Percentiles rank a stretch among this genome's conserved stretches.
These are phyloP conservation scores for Fusarium cyanostomum DNA, from an alignment of 2,329 filamentous ascomycete genomes.

Conservation along the genomic window DNA sequence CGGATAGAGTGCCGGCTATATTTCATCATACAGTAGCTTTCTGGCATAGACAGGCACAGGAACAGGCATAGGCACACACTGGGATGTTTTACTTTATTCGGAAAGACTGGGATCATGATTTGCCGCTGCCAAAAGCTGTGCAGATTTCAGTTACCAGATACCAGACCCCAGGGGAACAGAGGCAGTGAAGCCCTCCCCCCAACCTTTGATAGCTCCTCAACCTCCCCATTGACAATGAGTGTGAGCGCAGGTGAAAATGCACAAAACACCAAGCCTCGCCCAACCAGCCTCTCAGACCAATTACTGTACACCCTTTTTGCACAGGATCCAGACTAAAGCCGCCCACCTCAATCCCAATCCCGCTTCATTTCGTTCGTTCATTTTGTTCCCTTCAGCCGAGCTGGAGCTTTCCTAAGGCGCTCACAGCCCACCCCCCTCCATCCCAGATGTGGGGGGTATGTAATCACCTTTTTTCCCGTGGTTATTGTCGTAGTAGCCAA, in stretches of 20 bases:
- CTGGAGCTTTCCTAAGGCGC: conserved; percentile 15
- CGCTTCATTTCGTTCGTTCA: conserved; percentile 19
- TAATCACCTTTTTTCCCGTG: conserved; percentile 1
- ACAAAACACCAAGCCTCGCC: conserved; percentile 24
- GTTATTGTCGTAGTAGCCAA: not conserved
- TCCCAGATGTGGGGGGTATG: conserved; percentile 1
- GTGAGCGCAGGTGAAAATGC: conserved; percentile 2
- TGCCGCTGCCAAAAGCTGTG: conserved; percentile 28
- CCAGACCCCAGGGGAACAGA: conserved; percentile 10
- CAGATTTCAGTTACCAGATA: not conserved
- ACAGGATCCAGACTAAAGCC: conserved; percentile 43
- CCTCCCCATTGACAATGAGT: not conserved
- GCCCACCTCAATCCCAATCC: conserved; percentile 43
- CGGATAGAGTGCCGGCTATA: not conserved
- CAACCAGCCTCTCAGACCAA: conserved; percentile 24
- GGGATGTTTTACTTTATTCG: conserved; percentile 15
- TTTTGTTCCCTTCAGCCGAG: conserved; percentile 40
- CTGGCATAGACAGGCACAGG: no score
- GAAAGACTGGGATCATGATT: conserved; percentile 34
- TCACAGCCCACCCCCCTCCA: conserved; percentile 18
- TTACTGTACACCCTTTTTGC: conserved; percentile 22
- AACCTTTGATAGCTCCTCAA: not conserved
- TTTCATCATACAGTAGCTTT: conserved; percentile 21
- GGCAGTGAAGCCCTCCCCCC: conserved; percentile 22
- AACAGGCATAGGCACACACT: not conserved